Evolutionary conservation across 805 yeast genomes (phyloP).

Genomic region (Yamadazyma endophytica): DNA sequence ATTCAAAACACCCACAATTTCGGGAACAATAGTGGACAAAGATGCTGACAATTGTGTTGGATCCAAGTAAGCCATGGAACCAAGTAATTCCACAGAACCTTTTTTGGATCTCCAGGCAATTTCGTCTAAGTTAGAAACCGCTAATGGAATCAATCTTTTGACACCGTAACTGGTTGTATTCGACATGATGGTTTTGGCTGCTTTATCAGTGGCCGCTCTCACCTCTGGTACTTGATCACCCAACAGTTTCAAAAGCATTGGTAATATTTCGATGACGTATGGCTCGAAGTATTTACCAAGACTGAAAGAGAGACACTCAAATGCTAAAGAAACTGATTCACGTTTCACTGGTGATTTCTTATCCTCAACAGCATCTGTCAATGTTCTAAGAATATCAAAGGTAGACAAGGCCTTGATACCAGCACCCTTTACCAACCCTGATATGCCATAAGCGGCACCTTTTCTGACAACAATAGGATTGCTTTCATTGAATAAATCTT

Average conservation of each 20-base stretch:
- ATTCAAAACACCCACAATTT: conserved; percentile 89
- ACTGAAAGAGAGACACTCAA: conserved; percentile 77
- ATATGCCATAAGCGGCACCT: conserved; percentile 95
- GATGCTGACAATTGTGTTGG: conserved; percentile 92
- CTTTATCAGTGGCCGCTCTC: conserved; percentile 81
- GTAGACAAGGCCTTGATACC: conserved; percentile 78
- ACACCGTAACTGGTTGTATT: conserved; percentile 91
- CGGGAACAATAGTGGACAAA: conserved; percentile 87
- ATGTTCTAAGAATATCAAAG: conserved; percentile 68
- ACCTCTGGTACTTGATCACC: conserved; percentile 88
- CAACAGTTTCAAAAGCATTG: conserved; percentile 70
- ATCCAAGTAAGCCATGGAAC: conserved; percentile 96
- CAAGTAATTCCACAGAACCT: conserved; percentile 93
- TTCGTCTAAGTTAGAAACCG: conserved; percentile 79
- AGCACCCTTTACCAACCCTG: conserved; percentile 88
- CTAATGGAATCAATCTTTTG: conserved; percentile 84
- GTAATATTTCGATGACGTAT: conserved; percentile 83
- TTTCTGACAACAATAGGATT: conserved; percentile 49
- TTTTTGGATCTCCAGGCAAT: conserved; percentile 94
- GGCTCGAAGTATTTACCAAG: conserved; percentile 86
- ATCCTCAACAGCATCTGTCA: conserved; percentile 84
- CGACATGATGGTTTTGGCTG: conserved; percentile 86
- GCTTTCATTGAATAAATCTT: conserved; percentile 51
- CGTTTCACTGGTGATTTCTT: conserved; percentile 68
- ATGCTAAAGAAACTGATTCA: conserved; percentile 83